These are phyloP conservation scores for Paraconiothyrium brasiliense DNA, from an alignment of 2,329 filamentous ascomycete genomes.

Conservation along the genomic window DNA sequence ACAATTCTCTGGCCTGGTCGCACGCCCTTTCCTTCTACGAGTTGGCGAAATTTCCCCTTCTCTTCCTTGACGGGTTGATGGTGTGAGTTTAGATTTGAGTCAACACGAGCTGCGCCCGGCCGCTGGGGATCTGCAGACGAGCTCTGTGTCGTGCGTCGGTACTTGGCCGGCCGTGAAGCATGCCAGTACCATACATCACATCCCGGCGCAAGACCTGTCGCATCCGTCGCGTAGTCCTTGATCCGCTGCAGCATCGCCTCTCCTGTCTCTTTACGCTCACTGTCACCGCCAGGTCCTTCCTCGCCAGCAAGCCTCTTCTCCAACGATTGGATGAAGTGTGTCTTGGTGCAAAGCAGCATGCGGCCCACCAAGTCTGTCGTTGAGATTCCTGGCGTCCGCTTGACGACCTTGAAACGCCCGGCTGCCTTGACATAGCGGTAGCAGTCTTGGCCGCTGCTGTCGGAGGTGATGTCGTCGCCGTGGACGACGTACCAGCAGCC, in stretches of 20 bases:
- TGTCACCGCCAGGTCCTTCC: conserved; percentile 75
- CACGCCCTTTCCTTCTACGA: conserved; percentile 77
- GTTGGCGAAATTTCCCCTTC: conserved; percentile 69
- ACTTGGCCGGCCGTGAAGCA: conserved; percentile 57
- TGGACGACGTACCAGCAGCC: conserved; percentile 96
- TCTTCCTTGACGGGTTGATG: conserved; percentile 60
- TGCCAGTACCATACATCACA: conserved; percentile 88
- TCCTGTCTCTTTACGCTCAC: conserved; percentile 72
- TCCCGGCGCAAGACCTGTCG: conserved; percentile 79
- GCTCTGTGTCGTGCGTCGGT: conserved; percentile 37
- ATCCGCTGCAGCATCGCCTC: conserved; percentile 79
- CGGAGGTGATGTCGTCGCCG: conserved; percentile 96
- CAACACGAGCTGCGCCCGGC: conserved; percentile 39
- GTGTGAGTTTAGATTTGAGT: conserved; percentile 48
- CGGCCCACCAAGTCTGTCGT: conserved; percentile 98
- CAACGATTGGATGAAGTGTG: conserved; percentile 89
- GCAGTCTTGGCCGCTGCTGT: conserved; percentile 92
- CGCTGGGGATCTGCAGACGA: conserved; percentile 25
- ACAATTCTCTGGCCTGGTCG: conserved; percentile 83
- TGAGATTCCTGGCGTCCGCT: conserved; percentile 93
- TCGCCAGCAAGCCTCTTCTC: conserved; percentile 72
- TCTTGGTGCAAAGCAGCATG: conserved; percentile 95
- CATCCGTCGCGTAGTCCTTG: conserved; percentile 85
- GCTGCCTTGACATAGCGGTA: conserved; percentile 98
- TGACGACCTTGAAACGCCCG: conserved; percentile 93